These are phyloP conservation scores for Cryptomeria japonica DNA, from an alignment of 75 land plant species.

Conservation along the genomic window DNA sequence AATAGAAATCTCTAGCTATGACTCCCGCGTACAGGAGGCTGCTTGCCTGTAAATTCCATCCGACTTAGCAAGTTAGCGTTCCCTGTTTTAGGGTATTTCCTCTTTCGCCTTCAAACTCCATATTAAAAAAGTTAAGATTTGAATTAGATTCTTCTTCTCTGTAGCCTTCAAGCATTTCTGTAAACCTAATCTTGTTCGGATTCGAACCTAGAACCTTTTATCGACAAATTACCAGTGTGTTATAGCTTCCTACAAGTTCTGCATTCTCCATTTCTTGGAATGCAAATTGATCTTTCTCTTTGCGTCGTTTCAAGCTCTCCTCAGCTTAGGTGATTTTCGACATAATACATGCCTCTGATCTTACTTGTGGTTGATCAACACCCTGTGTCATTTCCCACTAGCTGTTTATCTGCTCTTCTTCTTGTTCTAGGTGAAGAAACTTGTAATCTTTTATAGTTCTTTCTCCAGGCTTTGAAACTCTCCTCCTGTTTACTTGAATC, in stretches of 20 bases:
- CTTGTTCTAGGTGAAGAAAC: not conserved
- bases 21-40: not conserved
- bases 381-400: too few species aligned
- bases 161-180: too few species aligned
- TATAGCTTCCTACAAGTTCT: not conserved
- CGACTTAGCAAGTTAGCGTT: too few species aligned
- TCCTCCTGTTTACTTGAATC: not conserved
- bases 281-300: not conserved
- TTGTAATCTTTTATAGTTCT: too few species aligned
- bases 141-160: too few species aligned
- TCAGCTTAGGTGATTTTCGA: not conserved
- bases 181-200: not conserved
- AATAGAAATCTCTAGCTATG: not conserved
- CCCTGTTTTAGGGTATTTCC: not conserved
- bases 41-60: too few species aligned
- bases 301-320: not conserved
- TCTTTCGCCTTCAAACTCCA: too few species aligned
- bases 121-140: too few species aligned
- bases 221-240: not conserved
- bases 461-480: not conserved
- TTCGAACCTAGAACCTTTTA: not conserved
- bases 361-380: not conserved
- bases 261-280: not conserved
- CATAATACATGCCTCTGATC: not conserved
- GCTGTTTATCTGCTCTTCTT: too few species aligned